Evolutionary conservation across 176 grass and related monocot genomes (phyloP).

Genomic region (Coix lacrymajobi): DNA sequence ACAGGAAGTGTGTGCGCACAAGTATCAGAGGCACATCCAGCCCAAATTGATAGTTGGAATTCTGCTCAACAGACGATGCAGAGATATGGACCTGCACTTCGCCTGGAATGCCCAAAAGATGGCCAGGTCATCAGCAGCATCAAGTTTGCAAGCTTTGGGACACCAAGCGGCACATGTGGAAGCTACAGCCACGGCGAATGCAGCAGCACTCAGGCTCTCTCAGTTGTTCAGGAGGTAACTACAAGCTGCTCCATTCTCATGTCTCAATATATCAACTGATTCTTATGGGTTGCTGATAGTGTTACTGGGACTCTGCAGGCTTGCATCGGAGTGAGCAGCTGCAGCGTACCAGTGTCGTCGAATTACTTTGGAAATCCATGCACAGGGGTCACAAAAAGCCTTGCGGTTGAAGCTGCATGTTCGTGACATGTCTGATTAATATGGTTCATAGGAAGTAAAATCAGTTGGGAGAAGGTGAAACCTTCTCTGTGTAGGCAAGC

Average conservation of each 20-base stretch:
- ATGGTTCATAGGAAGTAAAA: constrained; percentile 25
- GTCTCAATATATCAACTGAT: background rate
- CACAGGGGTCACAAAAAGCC: constrained; percentile 64
- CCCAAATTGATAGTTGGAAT: constrained; percentile 56
- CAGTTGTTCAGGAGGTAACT: constrained; percentile 79
- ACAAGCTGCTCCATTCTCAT: constrained; percentile 10
- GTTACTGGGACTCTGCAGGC: constrained; percentile 43
- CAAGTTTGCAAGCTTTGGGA: constrained; percentile 96
- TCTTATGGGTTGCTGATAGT: constrained; percentile 11
- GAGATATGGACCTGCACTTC: constrained; percentile 53
- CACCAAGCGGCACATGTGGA: constrained; percentile 71
- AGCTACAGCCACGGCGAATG: constrained; percentile 73
- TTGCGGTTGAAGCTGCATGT: constrained; percentile 90
- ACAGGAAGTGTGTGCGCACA: constrained; percentile 57
- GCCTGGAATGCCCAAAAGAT: constrained; percentile 55
- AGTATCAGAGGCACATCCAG: constrained; percentile 77
- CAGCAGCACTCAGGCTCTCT: constrained; percentile 63
- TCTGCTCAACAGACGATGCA: constrained; percentile 37
- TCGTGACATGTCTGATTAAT: constrained; percentile 42
- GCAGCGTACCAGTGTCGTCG: constrained; percentile 59
- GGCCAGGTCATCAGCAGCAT: constrained; percentile 71
- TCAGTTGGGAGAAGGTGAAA: constrained; percentile 32
- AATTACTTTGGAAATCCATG: constrained; percentile 89
- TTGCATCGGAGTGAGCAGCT: constrained; percentile 70
- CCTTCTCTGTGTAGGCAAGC: constrained; percentile 37